Conservation (phyloP, 805 yeast genomes). For the Candida corydali region DNA sequence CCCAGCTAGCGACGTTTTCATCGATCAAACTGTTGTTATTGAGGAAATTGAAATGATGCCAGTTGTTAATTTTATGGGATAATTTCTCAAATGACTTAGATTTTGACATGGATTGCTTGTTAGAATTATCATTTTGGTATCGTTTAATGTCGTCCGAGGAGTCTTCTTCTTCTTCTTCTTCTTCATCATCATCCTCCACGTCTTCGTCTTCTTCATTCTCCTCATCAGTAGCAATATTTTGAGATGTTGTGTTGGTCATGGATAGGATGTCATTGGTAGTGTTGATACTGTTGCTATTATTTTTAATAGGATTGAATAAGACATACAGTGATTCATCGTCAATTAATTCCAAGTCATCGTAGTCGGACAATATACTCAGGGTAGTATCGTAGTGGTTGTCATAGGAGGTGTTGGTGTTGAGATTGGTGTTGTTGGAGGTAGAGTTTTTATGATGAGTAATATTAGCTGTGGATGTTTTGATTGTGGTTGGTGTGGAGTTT, state of each 20-base stretch:
- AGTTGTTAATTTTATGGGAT: conserved; percentile 16
- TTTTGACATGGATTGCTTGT: no score
- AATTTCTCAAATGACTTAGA: conserved; percentile 7
- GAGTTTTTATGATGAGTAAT: no score
- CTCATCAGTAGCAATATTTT: conserved; percentile 3
- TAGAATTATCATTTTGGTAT: conserved; percentile 9
- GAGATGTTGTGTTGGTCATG: conserved; percentile 16
- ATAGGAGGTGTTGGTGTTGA: conserved; percentile 1
- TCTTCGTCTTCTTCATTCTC: conserved; percentile 8
- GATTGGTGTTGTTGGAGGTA: neutral
- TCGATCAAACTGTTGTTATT: conserved; percentile 18
- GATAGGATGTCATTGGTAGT: conserved; percentile 29
- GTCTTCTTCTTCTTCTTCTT: conserved; percentile 6
- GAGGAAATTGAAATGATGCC: conserved; percentile 15
- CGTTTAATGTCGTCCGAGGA: conserved; percentile 12
- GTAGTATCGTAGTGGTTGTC: conserved; percentile 11
- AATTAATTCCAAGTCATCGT: conserved; percentile 11
- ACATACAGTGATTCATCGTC: conserved; percentile 19
- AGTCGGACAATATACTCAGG: conserved; percentile 14
- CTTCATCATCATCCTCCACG: conserved; percentile 3
- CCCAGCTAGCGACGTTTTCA: conserved; percentile 36
- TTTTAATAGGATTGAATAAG: conserved; percentile 20
- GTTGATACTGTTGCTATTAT: conserved; percentile 10
- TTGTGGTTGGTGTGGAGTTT: neutral
- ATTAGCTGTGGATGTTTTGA: conserved; percentile 2